Evolutionary conservation across 2,329 filamentous ascomycete species (phyloP).

Genomic region (Phialophora macrospora): DNA sequence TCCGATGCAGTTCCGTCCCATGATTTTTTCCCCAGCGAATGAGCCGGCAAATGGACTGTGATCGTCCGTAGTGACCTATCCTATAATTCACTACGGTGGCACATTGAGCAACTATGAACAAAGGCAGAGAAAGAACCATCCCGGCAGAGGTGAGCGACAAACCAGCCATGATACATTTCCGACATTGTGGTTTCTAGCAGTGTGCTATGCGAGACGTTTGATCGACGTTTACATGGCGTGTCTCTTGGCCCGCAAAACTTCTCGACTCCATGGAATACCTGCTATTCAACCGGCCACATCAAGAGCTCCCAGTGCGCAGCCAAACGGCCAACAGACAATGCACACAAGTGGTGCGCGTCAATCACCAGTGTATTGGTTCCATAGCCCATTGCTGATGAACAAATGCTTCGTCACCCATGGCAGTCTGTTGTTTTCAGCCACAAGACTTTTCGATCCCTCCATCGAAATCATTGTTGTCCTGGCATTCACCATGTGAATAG

Average conservation of each 20-base stretch:
- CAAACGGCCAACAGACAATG: neutral
- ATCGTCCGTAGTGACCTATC: neutral
- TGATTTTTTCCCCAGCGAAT: neutral
- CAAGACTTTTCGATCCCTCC: neutral
- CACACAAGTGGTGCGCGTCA: neutral
- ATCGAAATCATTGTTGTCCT: neutral
- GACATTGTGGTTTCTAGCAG: neutral
- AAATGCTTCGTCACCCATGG: neutral
- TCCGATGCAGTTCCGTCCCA: conserved; percentile 18
- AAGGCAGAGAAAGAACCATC: no score
- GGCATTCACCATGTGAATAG: neutral
- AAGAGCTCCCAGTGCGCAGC: neutral
- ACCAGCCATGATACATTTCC: neutral
- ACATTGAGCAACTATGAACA: neutral
- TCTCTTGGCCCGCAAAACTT: neutral
- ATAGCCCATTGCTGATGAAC: neutral
- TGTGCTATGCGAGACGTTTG: neutral
- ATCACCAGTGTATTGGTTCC: neutral
- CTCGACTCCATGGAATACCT: neutral
- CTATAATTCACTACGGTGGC: no score
- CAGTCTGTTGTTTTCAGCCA: neutral
- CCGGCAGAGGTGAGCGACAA: no score
- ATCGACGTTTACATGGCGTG: neutral
- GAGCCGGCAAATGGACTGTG: neutral
- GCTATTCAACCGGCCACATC: neutral